Base-by-base conservation (phyloP, 139 green algal species). In the Chlorella sp. region DNA sequence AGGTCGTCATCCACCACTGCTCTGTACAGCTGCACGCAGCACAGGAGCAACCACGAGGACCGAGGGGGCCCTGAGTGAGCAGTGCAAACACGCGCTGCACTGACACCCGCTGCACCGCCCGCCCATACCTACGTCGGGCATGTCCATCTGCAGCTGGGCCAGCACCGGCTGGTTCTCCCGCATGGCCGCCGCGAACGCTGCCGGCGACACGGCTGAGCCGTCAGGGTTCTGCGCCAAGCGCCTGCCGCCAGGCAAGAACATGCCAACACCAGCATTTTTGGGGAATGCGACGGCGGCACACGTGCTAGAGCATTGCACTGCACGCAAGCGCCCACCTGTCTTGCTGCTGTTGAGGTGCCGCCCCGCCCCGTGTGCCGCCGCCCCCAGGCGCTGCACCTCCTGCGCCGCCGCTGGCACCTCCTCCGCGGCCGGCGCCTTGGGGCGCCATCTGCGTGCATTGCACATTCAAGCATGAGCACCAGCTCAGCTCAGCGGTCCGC, bases 1-100 rank as follows among this genome's bases (percentile, higher is more conserved):
- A 80, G 60, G 50, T 85, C 73, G 17, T 82, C 80, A 0, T 51
- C 73, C 24, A 65, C 60, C 24, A 85, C 77, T 3, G 80, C 80
- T 22, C 67, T 69, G 33, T 73, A 63, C 24, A 85, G 27, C 34
- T 66, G 55, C 55, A 64, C 24, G 17, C 10, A 17, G 42, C 42
- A 17, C 10, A 17, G 42, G 10, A 55, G 10, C 42, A 10, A 55
- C 17, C 42, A 55, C 42, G 10, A 55, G 17, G 17, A 17, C 42
- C 10, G 42, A 10, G 42, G 42, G 17, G 42, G 17, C 10, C 42
- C 17, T 31, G 55, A 30, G 55, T 64, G 55, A 27, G 4, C 24
- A 64, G 55, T 64, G 14, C 4, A 31, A 20, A 20, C 55, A 10
- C 24, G 20, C 22, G 14, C 55, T 27, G 22, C 4, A 4, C 17